Percentiles rank a stretch among this genome's conserved stretches.
phyloP scores from a whole-genome alignment of 768 basidiomycete species.

The Hygrophorus russula region DNA sequence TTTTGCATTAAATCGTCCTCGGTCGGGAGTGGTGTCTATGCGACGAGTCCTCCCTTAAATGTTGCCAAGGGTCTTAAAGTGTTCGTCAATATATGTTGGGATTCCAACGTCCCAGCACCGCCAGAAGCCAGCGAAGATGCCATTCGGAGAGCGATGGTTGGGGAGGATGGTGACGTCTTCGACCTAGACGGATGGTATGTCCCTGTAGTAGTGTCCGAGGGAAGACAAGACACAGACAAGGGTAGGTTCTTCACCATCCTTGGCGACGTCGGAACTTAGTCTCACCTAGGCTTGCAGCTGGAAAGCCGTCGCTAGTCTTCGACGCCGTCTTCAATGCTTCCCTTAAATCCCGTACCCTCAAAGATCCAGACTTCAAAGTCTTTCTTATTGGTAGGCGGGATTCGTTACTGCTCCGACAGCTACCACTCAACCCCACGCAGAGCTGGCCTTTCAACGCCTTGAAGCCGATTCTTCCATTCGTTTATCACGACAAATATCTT shows the following conservation, averaged over 20 bases:
- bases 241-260: slow-evolving; percentile 28
- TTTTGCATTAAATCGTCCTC: slow-evolving; percentile 60
- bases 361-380: slow-evolving; percentile 52
- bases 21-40: slow-evolving; percentile 27
- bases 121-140: slow-evolving; percentile 47
- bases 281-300: slow-evolving; percentile 35
- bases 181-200: slow-evolving; percentile 44
- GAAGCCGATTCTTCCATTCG: slow-evolving; percentile 48
- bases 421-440: slow-evolving; percentile 22
- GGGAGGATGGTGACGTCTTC: slow-evolving; percentile 29
- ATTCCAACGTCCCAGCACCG: slow-evolving; percentile 55
- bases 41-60: slow-evolving; percentile 14
- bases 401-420: not conserved
- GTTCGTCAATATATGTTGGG: slow-evolving; percentile 71
- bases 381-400: slow-evolving; percentile 52
- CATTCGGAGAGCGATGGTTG: slow-evolving; percentile 47
- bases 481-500: slow-evolving; percentile 58
- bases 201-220: slow-evolving; percentile 62
- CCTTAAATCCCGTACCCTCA: slow-evolving; percentile 46
- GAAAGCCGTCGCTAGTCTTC: slow-evolving; percentile 58
- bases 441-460: slow-evolving; percentile 57
- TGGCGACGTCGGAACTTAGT: not conserved
- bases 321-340: slow-evolving; percentile 58
- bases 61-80: slow-evolving; percentile 46
- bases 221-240: slow-evolving; percentile 56